Evolutionary conservation across 257 asterid genomes (phyloP), one percentile per base, ranked within the genome.

Genomic region (Orobanche coerulescens): DNA sequence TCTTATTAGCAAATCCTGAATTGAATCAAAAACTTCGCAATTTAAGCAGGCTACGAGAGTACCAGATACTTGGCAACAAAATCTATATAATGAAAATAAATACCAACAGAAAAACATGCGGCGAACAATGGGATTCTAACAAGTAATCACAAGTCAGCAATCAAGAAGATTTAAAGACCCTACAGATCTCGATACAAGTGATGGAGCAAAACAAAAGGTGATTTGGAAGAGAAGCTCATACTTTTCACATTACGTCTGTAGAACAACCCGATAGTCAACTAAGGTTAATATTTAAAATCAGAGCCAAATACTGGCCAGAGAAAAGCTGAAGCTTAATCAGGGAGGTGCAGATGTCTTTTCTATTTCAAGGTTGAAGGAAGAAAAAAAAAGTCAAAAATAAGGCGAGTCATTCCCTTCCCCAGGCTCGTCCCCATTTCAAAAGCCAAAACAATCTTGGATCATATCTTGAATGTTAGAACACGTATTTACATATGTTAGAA

Each of bases 1-100:
- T 69, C 69, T 39, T 63, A 53, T 80, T 70, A 74, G 66, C 57
- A n/a, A 30, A 34, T 22, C 48, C 28, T 33, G 30, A 30, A 59
- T 24, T 65, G 46, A 34, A 64, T 19, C 51, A 67, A 50, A 16
- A 71, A 15, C 49, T 42, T 55, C 34, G 48, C 33, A n/a, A 39
- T 52, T 19, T 43, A 47, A 48, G 42, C 50, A 61, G 23, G 5
- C 24, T 19, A 28, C 25, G 34, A 28, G 64, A 37, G 55, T 58
- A 18, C 39, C n/a, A 53, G 20, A 25, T 28, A 10, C 48, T 49
- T 56, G 13, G 5, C 54, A 15, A 51, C 42, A 52, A 65, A 69
- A 14, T 19, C 6, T 3, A 16, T 10, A 15, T 24, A 28, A 3
- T 34, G 53, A 50, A 49, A 49, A 3, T 44, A 34, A 19, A 26